Base-by-base conservation (phyloP, 768 basidiomycete species). In the Leccinum variicolor region DNA sequence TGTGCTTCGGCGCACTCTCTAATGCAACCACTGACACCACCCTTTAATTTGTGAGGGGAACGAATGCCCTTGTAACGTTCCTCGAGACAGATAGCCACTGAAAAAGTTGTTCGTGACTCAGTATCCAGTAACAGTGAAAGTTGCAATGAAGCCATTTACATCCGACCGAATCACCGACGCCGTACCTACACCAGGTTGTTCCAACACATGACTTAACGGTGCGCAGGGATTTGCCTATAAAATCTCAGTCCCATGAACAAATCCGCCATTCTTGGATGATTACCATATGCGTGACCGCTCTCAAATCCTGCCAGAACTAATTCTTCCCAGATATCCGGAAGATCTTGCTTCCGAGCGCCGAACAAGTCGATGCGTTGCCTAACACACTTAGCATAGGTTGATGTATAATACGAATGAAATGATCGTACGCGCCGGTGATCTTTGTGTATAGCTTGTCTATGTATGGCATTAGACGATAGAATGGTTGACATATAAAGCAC, bases 1-100 rank as follows among this genome's bases (percentile, higher is more conserved):
- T 91, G 89, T 2, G 89, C 88, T 69, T 90, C 89, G 0, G 88
- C 89, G 58, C 89, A 91, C 66, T 90, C 89, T 17, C 88, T 79
- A 0, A 87, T 79, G 64, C 88, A 90, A 19, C 88, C 88, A 21
- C 82, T 84, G 4, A 91, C 86, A 11, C 89, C 89, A 25, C 87
- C 88, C 70, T 90, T 89, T 67, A 90, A 73, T 68, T 89, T 89
- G 69, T 87, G 86, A n/a, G 86, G 86, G 5, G 80, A 79, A 10
- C 84, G 77, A 46, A 90, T 79, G 17, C 88, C 86, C 55, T 83
- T 82, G 69, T 90, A 90, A 6, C 89, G 78, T 55, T 88, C 80
- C 71, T 91, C 88, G 5, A 91, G 79, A 58, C 81, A 76, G 39
- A 90, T 77, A 0, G 89, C 89, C 57, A 91, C 76, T 77, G 55